Percentiles rank a stretch among this genome's conserved stretches.
These are phyloP conservation scores for Colletotrichum phormii DNA, from an alignment of 2,329 filamentous ascomycete species.

Conservation along the genomic window DNA sequence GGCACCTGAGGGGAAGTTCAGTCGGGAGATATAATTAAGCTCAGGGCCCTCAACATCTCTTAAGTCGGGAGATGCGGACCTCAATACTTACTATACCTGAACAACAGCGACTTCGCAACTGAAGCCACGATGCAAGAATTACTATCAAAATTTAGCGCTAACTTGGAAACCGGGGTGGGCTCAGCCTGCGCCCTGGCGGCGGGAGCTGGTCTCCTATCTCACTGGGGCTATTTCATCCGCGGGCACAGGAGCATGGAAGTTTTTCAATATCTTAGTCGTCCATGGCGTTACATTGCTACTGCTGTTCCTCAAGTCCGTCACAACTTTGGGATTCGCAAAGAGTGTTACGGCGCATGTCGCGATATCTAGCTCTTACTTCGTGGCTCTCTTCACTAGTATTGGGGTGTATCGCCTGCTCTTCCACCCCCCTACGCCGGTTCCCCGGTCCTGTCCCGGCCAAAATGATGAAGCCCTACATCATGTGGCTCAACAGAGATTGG, in stretches of 20 bases:
- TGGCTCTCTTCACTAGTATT: slow-evolving; percentile 42
- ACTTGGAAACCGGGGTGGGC: neutral
- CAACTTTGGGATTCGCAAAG: neutral
- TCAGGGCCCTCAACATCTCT: neutral
- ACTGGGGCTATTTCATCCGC: slow-evolving; percentile 31
- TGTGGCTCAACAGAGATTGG: slow-evolving; percentile 15
- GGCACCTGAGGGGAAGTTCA: neutral
- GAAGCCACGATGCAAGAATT: neutral
- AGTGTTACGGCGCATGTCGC: neutral
- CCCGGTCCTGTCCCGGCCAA: slow-evolving; percentile 35
- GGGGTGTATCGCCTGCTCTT: slow-evolving; percentile 39
- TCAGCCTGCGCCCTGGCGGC: slow-evolving; percentile 17
- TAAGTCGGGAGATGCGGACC: neutral
- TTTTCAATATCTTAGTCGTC: neutral
- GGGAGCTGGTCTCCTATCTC: slow-evolving; percentile 25
- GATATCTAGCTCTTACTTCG: slow-evolving; percentile 26
- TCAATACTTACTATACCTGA: neutral
- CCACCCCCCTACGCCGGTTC: slow-evolving; percentile 36
- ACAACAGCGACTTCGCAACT: neutral
- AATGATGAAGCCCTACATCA: slow-evolving; percentile 36
- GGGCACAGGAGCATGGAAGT: neutral
- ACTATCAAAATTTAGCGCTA: neutral
- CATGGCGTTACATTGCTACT: slow-evolving; percentile 1
- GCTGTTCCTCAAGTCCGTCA: slow-evolving; percentile 5
- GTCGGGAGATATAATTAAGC: neutral